Evolutionary conservation across 345 rosid genomes (phyloP), one percentile per base, ranked within the genome.

Genomic region (Salix dunnii): DNA sequence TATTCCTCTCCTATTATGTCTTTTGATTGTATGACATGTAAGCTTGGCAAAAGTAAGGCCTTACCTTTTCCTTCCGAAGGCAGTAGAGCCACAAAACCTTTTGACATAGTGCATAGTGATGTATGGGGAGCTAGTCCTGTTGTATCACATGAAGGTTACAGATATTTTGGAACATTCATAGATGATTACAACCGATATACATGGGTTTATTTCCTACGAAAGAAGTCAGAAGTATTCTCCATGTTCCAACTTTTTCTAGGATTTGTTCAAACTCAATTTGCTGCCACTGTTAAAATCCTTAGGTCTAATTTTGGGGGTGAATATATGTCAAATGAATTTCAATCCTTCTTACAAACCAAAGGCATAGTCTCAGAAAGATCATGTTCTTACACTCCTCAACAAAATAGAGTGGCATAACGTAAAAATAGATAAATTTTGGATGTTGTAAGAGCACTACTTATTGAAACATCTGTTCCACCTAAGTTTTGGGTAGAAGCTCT

Each of bases 381-480:
- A 1, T 79, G 53, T n/a, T 63, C 71, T 25, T 43, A 27, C 10
- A 75, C 75, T 18, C 60, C 71, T 3, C 67, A 62, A 17, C 74
- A 79, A 7, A 68, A 74, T 68, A 43, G 42, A 18, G 35, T 38
- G 0, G 66, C 31, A 3, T 10, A 75, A 8, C 14, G 25, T 1
- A 79, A 79, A 4, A 74, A 55, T 48, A 7, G 65, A 2, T 65
- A 74, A 16, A 11, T 60, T 25, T 21, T 70, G 6, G 69, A 65
- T n/a, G 7, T 80, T 20, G 72, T 71, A 27, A 20, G 23, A 4
- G 18, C 64, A 0, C 2, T 76, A 12, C 31, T 76, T 0, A 4
- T 66, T 51, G 28, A 64, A 2, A 27, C 64, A 11, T 70, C 17
- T 7, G 23, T 55, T 60, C 49, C 31, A 8, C 30, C 36, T 1